Evolutionary conservation across 2,329 filamentous ascomycete species (phyloP), one percentile per base, ranked within the genome.

Genomic region (Diplocarpon mali): DNA sequence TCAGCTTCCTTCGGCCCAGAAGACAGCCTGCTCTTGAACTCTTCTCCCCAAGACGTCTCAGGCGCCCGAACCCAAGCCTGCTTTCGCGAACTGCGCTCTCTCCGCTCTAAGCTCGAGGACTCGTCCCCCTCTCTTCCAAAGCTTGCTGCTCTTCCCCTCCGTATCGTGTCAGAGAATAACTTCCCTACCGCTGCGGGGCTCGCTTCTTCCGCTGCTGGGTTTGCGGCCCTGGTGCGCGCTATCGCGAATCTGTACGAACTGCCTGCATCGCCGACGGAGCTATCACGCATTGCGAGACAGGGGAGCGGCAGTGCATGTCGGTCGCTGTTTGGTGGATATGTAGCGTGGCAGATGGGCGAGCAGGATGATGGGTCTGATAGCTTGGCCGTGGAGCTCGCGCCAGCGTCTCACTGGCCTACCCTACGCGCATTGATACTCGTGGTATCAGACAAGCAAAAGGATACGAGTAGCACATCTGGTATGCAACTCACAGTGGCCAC

Each of bases 401-500:
- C 87, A 8, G 86, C 85, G 0, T 77, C 78, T 14, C 90, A 96
- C 71, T 98, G 92, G 92, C 89, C 92, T 6, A 77, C 85, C 49
- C 96, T 98, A 89, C 81, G 85, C 28, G 92, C 92, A 1, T 67
- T 95, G 34, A 82, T 98, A 50, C 77, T 98, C 17, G 92, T 98
- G 2, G 90, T 84, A 43, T 90, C 83, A 46, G 89, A 89, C 0
- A 87, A 85, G 58, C 95, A 96, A 75, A 98, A 98, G 73, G 88
- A 87, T 49, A 89, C 98, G 24, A 85, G 83, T 43, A 92, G 85
- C 47, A 95, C 88, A 12, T 80, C 85, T 16, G 92, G 92, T 53
- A 98, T 98, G 92, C 93, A 98, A 67, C 85, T 88, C 62, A 98
- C 92, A 0, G 89, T 96, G 12, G 81, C 80, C 12, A 96, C 90